Evolutionary conservation across 768 basidiomycete species (phyloP), one percentile per base, ranked within the genome.

Genomic region (Tricholoma flavovirens): DNA sequence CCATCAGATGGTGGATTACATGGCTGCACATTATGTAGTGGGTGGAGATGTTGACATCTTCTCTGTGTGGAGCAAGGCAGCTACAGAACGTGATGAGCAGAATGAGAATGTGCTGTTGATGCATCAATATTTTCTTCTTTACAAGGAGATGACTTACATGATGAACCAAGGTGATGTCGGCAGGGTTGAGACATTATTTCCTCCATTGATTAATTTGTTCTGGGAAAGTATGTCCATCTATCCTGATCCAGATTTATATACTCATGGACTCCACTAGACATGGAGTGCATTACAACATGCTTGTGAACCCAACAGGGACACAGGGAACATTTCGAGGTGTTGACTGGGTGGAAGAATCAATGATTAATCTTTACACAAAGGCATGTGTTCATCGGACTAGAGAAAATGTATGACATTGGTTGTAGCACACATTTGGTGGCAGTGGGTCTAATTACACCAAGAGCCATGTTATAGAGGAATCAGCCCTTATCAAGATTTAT

Each of bases 291-390:
- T 62, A 60, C 33, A 68, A 69, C 40, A 64, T 70, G 1, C 68
- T 72, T 24, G 29, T 63, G 1, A 77, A 77, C 51, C 75, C 70
- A 0, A 73, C 67, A 0, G 74, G 75, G 0, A 62, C 63, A 22
- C 43, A 49, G 5, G 62, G 62, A 2, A 56, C 58, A 0, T 77
- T 68, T 30, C 58, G 67, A 1, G 67, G 61, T 0, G 60, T 76
- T 1, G 75, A 78, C 51, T 77, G 75, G 75, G 49, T 69, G 1
- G 62, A 73, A 0, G 76, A 79, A 54, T 43, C 42, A 22, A 59
- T 70, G 1, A 70, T 74, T 22, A 78, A 77, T 51, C 64, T 76
- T 26, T 74, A 68, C 14, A 75, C 66, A 7, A 79, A 76, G 65
- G 75, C 73, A 29, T 45, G 64, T 19, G n/a, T n/a, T n/a, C n/a